These are phyloP conservation scores for Eucalyptus albens DNA, from an alignment of 345 rosid species.

Conservation along the genomic window DNA sequence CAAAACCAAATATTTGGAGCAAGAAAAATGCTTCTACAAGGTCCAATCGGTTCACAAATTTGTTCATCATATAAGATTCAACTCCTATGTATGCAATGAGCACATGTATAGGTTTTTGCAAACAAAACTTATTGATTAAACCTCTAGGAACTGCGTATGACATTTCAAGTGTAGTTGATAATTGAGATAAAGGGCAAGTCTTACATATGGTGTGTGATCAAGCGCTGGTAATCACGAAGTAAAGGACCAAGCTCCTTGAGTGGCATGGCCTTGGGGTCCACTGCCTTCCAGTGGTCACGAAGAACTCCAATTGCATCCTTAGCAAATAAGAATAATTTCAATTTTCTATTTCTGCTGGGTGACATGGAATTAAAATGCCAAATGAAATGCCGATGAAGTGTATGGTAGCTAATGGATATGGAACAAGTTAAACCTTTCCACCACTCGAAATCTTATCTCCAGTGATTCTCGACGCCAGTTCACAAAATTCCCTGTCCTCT, in stretches of 20 bases:
- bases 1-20: not conserved
- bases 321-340: not conserved
- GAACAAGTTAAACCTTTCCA: slow-evolving; percentile 24
- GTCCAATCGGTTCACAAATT: not conserved
- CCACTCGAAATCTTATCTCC: slow-evolving; percentile 26
- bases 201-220: slow-evolving; percentile 49
- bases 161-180: not conserved
- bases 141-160: not conserved
- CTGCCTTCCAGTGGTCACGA: slow-evolving; percentile 73
- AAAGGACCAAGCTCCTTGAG: slow-evolving; percentile 76
- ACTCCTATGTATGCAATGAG: not conserved
- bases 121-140: not conserved
- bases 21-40: not conserved
- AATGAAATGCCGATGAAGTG: not conserved
- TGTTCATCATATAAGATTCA: not conserved
- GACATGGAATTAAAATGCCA: not conserved
- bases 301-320: slow-evolving; percentile 45
- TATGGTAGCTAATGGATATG: not conserved
- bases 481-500: slow-evolving; percentile 70
- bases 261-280: slow-evolving; percentile 37
- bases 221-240: slow-evolving; percentile 81
- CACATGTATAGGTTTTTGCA: not conserved
- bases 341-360: not conserved
- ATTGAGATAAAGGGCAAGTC: slow-evolving; percentile 1
- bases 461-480: slow-evolving; percentile 41